Base-by-base conservation (phyloP, 352 stramenopile genomes). In the Phytophthora ramorum region DNA sequence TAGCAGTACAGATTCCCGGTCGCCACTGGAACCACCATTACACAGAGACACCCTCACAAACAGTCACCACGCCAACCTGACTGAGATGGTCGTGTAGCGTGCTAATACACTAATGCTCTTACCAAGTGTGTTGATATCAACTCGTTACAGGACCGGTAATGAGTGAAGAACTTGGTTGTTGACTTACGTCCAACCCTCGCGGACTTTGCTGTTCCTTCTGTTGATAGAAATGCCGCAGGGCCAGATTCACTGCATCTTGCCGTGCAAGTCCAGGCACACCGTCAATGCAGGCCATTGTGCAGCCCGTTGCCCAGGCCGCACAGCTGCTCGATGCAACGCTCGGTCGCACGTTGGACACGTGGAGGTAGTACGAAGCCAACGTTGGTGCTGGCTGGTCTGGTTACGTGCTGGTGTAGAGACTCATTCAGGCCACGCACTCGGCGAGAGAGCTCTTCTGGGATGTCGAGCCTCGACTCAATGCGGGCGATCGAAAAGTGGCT, bases 321-420 rank as follows among this genome's bases (percentile, higher is more conserved):
- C 49, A 57, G 32, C 61, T 64, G 53, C 41, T 41, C 43, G 49
- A 66, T 71, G 26, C 55, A 71, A 71, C 56, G 34, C 54, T 58
- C 28, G 26, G 3, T 37, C 24, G 8, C 40, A 61, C 47, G 55
- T 60, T 58, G 47, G 51, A 66, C 48, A 52, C 43, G 38, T 46
- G 19, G 19, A 37, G 16, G 9, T n/a, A 24, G 13, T 17, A 19
- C 17, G 34, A 40, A 40, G 34, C 4, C 34, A 12, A n/a, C 14
- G 34, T 20, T 9, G 14, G 5, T 19, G 37, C 14, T n/a, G 6
- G 16, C 22, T 12, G 38, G 38, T 44, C 38, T 44, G 38, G 38
- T 44, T 44, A 44, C 38, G 7, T 20, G 38, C n/a, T 44, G 38
- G 34, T 38, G 34, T n/a, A 17, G 4, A n/a, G 35, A 41, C 7